A percentile compares a stretch with the other conserved stretches of the same genome.
Evolutionary conservation across 2,329 filamentous ascomycete genomes (phyloP).

Genomic region (Neofusicoccum umdonicola): DNA sequence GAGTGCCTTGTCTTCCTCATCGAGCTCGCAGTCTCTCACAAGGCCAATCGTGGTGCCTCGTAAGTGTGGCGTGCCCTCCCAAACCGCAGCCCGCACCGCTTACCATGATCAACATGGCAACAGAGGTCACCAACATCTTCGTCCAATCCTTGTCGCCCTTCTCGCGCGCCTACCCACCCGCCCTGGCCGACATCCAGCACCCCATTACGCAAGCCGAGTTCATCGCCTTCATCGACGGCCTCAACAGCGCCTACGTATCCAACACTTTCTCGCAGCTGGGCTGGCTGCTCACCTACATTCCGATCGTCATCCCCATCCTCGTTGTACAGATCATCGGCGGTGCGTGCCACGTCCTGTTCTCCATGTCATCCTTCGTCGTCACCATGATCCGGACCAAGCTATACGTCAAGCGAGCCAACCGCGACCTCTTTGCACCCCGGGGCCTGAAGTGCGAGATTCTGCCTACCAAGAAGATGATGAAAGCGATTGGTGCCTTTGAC

Average conservation of each 20-base stretch:
- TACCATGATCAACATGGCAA: background rate
- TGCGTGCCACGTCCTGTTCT: background rate
- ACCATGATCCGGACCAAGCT: background rate
- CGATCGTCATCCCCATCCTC: conserved; percentile 22
- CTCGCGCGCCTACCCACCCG: background rate
- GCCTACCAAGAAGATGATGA: background rate
- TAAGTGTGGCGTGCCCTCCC: background rate
- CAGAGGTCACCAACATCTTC: background rate
- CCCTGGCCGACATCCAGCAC: background rate
- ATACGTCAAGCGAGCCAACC: background rate
- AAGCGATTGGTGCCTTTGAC: background rate
- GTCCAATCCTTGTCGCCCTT: background rate
- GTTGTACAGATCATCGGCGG: conserved; percentile 15
- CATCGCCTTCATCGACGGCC: conserved; percentile 27
- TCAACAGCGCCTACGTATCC: conserved; percentile 28
- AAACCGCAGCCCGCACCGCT: background rate
- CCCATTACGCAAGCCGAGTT: conserved; percentile 22
- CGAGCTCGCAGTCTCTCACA: background rate
- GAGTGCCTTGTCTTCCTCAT: background rate
- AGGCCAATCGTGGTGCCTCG: background rate
- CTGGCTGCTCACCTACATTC: conserved; percentile 21
- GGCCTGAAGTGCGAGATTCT: background rate
- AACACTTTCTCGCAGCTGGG: conserved; percentile 25
- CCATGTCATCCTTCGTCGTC: background rate
- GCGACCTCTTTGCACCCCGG: background rate